Evolutionary conservation across 768 basidiomycete genomes (phyloP), one percentile per base, ranked within the genome.

Genomic region (Boletus vermiculosoides): DNA sequence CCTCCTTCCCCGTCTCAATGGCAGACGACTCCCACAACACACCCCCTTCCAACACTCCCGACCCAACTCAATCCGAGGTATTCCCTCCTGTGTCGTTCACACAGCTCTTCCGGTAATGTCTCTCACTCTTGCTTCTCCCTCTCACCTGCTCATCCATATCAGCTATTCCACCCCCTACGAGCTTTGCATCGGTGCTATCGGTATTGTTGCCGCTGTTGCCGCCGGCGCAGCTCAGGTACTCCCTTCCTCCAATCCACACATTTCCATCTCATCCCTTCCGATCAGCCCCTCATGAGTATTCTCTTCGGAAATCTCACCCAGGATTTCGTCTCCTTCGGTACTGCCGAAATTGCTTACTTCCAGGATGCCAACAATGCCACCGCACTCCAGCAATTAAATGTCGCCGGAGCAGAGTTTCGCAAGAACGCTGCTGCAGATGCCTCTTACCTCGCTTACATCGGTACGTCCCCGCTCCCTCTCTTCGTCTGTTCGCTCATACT

Each of bases 301-400:
- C 79, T 97, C 39, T 96, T 97, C 70, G 94, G 93, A 41, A 83
- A 83, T 49, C 82, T 95, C 48, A 88, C 88, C 0, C 80, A 90
- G 62, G 73, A 78, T 37, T 93, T 92, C 72, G 87, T 92, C 65
- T 51, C 61, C 10, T 92, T 92, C 63, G 74, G 75, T 6, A 55
- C 28, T 0, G 55, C 58, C 1, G 13, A 63, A 3, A 34, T 8
- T 5, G 1, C 18, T 16, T 67, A 66, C 10, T 63, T 68, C 0
- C 44, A 69, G 11, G 42, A 67, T 22, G 25, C 67, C 10, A 73
- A 71, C 6, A 66, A 65, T 6, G 71, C 69, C 0, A 44, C 66
- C 4, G 65, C 79, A 9, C 63, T 73, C 6, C 69, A 68, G 7
- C 73, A 71, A 1, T 54, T 79, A 5, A 52, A 70, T 1, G 16